Percentiles rank a stretch among this genome's conserved stretches.
Conservation (phyloP, 2,329 filamentous ascomycete genomes). For the Phaeophleospora eucalypticola region DNA sequence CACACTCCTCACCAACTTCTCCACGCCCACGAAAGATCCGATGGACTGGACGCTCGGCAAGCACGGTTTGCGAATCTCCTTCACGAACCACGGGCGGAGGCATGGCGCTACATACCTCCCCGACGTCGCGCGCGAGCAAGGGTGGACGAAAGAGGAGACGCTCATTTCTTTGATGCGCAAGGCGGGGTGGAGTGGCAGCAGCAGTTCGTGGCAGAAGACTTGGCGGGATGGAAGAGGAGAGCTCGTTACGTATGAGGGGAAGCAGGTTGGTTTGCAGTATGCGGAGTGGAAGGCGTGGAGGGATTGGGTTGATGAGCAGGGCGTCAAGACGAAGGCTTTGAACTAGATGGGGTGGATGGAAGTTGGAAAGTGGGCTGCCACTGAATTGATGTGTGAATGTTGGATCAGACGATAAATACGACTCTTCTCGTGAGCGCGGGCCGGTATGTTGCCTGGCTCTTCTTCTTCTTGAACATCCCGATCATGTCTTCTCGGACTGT, state of each 20-base stretch:
- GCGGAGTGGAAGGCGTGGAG: slow-evolving; percentile 75
- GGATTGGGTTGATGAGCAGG: slow-evolving; percentile 57
- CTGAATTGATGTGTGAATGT: neutral
- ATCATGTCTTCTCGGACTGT: no score
- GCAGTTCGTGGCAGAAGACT: slow-evolving; percentile 41
- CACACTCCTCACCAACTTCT: slow-evolving; percentile 64
- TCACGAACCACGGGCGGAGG: slow-evolving; percentile 66
- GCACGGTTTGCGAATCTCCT: slow-evolving; percentile 84
- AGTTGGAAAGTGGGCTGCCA: no score
- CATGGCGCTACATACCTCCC: slow-evolving; percentile 89
- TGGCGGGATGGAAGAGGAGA: slow-evolving; percentile 74
- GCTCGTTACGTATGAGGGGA: slow-evolving; percentile 81
- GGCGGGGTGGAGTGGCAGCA: slow-evolving; percentile 76
- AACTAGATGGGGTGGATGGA: slow-evolving; percentile 1
- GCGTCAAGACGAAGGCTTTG: slow-evolving; percentile 4
- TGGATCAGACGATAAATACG: neutral
- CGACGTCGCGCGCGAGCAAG: slow-evolving; percentile 86
- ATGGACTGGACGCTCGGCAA: slow-evolving; percentile 83
- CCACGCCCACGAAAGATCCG: slow-evolving; percentile 56
- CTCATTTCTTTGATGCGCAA: slow-evolving; percentile 88
- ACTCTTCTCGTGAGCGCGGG: neutral
- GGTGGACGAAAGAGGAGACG: slow-evolving; percentile 91
- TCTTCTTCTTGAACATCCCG: no score
- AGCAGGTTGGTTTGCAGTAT: slow-evolving; percentile 68
- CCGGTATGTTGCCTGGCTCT: no score